Base-by-base conservation (phyloP, 257 asterid species). In the Nicotiana tomentosiformis region DNA sequence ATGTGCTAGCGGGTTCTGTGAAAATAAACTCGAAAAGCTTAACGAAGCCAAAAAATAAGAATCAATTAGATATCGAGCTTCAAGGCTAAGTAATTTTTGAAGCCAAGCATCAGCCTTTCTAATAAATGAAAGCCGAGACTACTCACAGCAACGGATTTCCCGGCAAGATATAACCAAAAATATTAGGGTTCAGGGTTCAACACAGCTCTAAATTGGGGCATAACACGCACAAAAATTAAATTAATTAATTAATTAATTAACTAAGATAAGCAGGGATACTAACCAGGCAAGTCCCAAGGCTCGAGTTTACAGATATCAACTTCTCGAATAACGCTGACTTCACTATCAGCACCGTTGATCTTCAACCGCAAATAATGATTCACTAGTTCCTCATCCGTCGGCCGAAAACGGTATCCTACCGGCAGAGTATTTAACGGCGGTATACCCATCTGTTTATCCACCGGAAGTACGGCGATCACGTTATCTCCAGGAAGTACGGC, bases 251-350 rank as follows among this genome's bases (percentile, higher is more conserved):
- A 66, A 66, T 66, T 53, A 53, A 53, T 43, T 43, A 66, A 9
- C 14, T 30, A 66, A 66, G 16, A 66, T 26, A 66, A 66, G 37
- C 2, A 67, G 57, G 14, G 23, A 68, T 53, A 58, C 17, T 56
- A 77, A 93, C 97, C 91, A 58, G 98, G 98, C 76, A 95, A 91
- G 86, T 95, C 96, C 97, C 96, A 91, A 16, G 96, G 95, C 86
- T 94, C 97, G 87, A 84, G 84, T 83, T 91, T 91, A 83, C 98
- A 95, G 55, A 93, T 88, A 89, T 95, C 99, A 64, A 95, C 89
- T 84, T 95, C 99, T 10, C 99, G 97, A 81, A 95, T 94, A 62
- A 85, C 87, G 58, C 89, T 78, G 76, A 93, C 98, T 77, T 94
- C 93, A 26, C 90, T 84, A 74, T 91, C 89, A 51, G 72, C 89